Evolutionary conservation across 2,329 filamentous ascomycete genomes (phyloP), one percentile per base, ranked within the genome.

Genomic region (Fusarium ambrosium): DNA sequence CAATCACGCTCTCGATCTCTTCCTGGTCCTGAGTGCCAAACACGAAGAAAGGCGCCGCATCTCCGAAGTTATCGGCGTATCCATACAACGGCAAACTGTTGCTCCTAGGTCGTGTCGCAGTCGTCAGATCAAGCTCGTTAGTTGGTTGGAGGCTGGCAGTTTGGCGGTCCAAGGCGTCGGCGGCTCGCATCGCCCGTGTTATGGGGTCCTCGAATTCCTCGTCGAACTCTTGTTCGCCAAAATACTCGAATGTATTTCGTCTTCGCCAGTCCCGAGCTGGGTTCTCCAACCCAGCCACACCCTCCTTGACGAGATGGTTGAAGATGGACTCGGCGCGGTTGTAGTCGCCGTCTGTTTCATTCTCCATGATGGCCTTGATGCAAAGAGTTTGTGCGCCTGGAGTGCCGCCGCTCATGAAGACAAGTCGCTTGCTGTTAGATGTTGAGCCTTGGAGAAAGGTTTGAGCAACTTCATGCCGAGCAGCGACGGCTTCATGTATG

Each of bases 341-440:
- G 16, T 86, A 74, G 73, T 90, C 84, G 2, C 88, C 89, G 43
- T 84, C 77, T 1, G 88, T 89, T 64, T 88, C 81, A 68, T 89
- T 83, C 62, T 88, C 81, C 79, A 87, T 87, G 61, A 92, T 90
- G 34, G 84, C 83, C 39, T 83, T 81, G 65, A 92, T 86, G 75
- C 90, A 92, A 27, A 87, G 82, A 7, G 86, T 81, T 63, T 88
- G 87, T 2, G 90, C 90, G 65, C 86, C 84, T 11, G 87, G 84
- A 4, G 88, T 89, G 11, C 91, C 90, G 4, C 90, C 91, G 62
- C 90, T 87, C 80, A 91, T 83, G 73, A 92, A 91, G 9, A 91
- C 90, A 6, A 92, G 79, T 66, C 87, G 86, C 73, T 87, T 90
- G 68, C 86, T 85, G 62, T 81, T 80, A 11, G 83, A 78, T 1